Evolutionary conservation across 495 filamentous ascomycete genomes (phyloP), one percentile per base, ranked within the genome.

Genomic region (Aspergillus steynii): DNA sequence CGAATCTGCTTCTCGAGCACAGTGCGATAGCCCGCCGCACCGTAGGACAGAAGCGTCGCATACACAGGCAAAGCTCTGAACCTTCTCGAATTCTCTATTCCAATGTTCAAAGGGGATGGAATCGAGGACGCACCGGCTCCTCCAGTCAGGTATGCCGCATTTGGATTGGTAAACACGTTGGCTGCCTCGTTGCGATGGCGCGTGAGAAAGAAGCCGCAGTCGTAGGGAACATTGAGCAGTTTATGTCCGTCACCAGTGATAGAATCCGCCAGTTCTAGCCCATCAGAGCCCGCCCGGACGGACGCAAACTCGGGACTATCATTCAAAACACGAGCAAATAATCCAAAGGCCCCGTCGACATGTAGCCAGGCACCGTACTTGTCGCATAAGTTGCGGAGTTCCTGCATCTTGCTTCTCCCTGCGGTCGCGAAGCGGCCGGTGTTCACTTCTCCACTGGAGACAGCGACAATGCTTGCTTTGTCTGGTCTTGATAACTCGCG

Each of bases 181-280:
- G 73, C 72, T 0, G 86, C 80, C 31, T 87, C 71, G 4, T 76
- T 65, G 1, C 82, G 74, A 56, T 90, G 78, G 8, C 87, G 86
- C 63, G 84, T 88, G 63, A 96, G 82, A 81, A 96, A 96, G 72
- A 97, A 90, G 14, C 94, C 94, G 64, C 86, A 93, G 71, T 98
- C 94, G 62, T 98, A 98, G 4, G 94, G 93, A 78, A 96, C 92
- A 64, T 97, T 97, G n/a, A 98, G 81, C 5, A 97, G 74, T 68
- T 97, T 97, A 71, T 98, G 94, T 2, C 82, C 90, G 65, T 98
- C 94, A 0, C 89, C 88, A 0, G 89, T 84, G 37, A 98, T 90
- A 37, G 91, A 96, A 69, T 98, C 92, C 2, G 88, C 92, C 15
- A 93, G 77, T 58, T 96, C 90, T n/a, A 96, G 68, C 2, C 90